These are phyloP conservation scores for Ceratobasidium papillatum DNA, from an alignment of 1,284 basidiomycete species.

Conservation along the genomic window DNA sequence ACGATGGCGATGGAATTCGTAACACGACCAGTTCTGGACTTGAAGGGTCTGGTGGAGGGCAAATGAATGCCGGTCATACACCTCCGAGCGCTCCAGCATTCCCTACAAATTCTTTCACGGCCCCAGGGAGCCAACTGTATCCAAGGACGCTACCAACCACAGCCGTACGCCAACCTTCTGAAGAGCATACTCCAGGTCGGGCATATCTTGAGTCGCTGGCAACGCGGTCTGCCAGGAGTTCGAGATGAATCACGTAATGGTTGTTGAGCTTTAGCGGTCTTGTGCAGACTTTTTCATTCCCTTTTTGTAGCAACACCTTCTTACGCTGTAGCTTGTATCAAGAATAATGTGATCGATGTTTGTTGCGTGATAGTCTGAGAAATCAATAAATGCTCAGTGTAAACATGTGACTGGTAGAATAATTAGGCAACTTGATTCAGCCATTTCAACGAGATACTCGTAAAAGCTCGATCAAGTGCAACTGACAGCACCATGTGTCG, in stretches of 20 bases:
- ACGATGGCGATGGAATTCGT: neutral
- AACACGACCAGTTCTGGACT: neutral
- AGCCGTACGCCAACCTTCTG: neutral
- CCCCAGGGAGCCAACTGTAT: neutral
- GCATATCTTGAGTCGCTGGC: slow-evolving; percentile 30
- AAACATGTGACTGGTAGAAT: no score
- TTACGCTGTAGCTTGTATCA: no score
- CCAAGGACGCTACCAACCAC: neutral
- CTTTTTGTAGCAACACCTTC: neutral
- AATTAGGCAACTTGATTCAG: no score
- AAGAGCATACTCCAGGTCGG: neutral
- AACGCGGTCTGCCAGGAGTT: neutral
- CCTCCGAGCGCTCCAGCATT: neutral
- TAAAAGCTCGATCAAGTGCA: no score
- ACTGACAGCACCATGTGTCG: no score
- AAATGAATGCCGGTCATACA: neutral
- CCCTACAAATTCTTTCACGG: no score
- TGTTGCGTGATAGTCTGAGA: no score
- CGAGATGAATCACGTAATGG: neutral
- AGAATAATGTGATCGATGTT: no score
- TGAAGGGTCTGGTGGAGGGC: neutral
- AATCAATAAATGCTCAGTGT: no score
- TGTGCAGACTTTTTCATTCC: no score
- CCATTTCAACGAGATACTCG: no score
- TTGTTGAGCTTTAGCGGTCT: neutral